Percentiles rank a stretch among this genome's conserved stretches.
Evolutionary conservation across 2,329 filamentous ascomycete genomes (phyloP).

Genomic region (Claviceps digitariae): DNA sequence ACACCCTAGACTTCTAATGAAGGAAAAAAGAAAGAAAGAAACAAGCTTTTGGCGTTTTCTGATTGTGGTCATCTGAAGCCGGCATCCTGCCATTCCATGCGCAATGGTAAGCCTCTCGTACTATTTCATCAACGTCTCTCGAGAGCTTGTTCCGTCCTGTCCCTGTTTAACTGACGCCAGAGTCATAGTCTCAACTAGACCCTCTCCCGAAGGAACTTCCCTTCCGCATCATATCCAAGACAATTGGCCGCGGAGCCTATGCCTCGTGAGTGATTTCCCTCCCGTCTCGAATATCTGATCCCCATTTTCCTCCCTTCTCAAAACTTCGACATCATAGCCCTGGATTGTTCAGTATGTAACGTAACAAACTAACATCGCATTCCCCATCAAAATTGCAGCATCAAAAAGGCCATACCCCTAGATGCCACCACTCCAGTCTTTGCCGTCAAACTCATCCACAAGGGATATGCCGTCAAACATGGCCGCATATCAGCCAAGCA

Average conservation of each 20-base stretch:
- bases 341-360: not conserved
- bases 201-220: slow-evolving; percentile 75
- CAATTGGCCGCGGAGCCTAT: slow-evolving; percentile 92
- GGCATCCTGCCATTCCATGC: not conserved
- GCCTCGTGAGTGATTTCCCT: slow-evolving; percentile 57
- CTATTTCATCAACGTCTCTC: not conserved
- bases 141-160: slow-evolving; percentile 14
- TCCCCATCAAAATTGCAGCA: slow-evolving; percentile 35
- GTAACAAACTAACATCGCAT: slow-evolving; percentile 4
- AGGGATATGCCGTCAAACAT: slow-evolving; percentile 80
- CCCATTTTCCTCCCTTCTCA: no score
- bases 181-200: slow-evolving; percentile 64
- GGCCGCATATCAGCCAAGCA: slow-evolving; percentile 83
- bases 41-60: not conserved
- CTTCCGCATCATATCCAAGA: slow-evolving; percentile 90
- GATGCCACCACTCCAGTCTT: slow-evolving; percentile 62
- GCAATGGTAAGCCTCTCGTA: not conserved
- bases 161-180: not conserved
- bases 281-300: no score
- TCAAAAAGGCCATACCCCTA: slow-evolving; percentile 81
- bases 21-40: not conserved
- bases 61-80: not conserved
- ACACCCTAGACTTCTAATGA: not conserved
- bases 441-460: slow-evolving; percentile 97
- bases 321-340: not conserved